Percentiles rank a stretch among this genome's conserved stretches.
Evolutionary conservation across 345 rosid species (phyloP).

Genomic region (Brassica cretica): DNA sequence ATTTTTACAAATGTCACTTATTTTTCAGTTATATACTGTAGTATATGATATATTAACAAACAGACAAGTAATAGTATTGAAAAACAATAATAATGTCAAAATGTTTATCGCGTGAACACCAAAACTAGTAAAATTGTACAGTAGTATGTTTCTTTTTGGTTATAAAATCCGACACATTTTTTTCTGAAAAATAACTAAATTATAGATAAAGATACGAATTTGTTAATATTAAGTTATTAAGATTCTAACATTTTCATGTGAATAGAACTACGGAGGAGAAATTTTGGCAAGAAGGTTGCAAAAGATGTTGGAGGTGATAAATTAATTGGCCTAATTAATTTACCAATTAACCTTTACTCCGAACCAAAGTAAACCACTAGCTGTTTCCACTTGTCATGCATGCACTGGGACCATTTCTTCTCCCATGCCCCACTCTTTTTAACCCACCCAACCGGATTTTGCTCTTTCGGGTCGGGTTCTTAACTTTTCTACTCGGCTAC

Average conservation of each 20-base stretch:
- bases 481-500: neutral
- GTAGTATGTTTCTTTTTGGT: neutral
- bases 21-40: neutral
- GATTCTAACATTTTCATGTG: no score
- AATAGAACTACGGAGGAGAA: no score
- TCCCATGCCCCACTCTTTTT: neutral
- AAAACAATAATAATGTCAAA: neutral
- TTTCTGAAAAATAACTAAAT: neutral
- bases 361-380: slow-evolving; percentile 22
- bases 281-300: no score
- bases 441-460: slow-evolving; percentile 32
- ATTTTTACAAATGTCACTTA: neutral
- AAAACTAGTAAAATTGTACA: neutral
- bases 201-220: neutral
- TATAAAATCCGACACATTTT: neutral
- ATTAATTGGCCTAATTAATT: neutral
- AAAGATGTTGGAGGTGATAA: neutral
- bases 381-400: slow-evolving; percentile 40
- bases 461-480: slow-evolving; percentile 28
- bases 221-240: no score
- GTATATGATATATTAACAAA: neutral
- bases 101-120: neutral
- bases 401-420: slow-evolving; percentile 29
- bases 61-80: neutral
- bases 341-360: neutral